phyloP scores from a whole-genome alignment of 441 rosid species.

The Mallotus repandus region DNA sequence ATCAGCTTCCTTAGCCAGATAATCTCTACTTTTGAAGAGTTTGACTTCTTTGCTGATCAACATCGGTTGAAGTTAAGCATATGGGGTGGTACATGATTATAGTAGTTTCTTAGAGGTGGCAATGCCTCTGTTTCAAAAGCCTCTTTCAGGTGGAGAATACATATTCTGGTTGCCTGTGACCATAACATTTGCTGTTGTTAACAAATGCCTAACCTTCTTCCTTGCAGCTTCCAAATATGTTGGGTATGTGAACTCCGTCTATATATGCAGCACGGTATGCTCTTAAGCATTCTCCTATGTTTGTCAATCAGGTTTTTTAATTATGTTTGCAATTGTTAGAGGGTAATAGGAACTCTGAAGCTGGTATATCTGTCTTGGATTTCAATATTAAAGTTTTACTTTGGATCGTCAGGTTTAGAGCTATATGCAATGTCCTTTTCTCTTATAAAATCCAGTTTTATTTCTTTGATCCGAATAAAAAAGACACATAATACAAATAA shows the following conservation, averaged over 20 bases:
- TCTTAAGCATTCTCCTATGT: conserved; percentile 16
- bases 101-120: too few species aligned
- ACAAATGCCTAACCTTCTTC: conserved; percentile 18
- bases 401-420: not conserved
- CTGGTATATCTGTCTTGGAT: not conserved
- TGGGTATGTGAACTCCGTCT: conserved; percentile 85
- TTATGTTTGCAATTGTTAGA: not conserved
- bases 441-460: not conserved
- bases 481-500: too few species aligned
- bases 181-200: not conserved
- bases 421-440: not conserved
- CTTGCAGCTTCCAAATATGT: conserved; percentile 94
- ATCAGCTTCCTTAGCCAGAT: not conserved
- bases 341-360: not conserved
- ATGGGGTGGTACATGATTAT: not conserved
- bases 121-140: not conserved
- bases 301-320: not conserved
- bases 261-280: conserved; percentile 92
- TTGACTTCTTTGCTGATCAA: not conserved
- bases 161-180: not conserved
- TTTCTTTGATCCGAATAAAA: not conserved
- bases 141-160: not conserved
- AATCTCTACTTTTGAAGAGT: not conserved
- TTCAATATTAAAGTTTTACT: not conserved
- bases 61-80: not conserved